Conservation (phyloP, 2,329 filamentous ascomycete species). For the Fusarium sacchari region DNA sequence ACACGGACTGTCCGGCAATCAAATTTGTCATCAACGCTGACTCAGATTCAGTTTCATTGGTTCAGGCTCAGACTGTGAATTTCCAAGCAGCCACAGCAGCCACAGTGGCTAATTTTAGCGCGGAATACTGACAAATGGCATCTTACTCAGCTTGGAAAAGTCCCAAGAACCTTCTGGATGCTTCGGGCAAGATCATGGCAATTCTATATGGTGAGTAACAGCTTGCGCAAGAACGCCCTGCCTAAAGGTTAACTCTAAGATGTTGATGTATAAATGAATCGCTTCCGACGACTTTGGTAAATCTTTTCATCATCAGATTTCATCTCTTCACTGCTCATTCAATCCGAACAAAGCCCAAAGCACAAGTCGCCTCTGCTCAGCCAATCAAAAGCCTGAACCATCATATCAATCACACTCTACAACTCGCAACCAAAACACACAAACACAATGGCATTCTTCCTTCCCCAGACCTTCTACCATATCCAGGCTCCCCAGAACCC, state of each 20-base stretch:
- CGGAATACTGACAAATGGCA: neutral
- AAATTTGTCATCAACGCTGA: neutral
- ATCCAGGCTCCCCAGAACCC: conserved; percentile 13
- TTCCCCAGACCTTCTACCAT: conserved; percentile 17
- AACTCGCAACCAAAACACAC: neutral
- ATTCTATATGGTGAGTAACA: conserved; percentile 5
- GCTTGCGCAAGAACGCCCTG: conserved; percentile 4
- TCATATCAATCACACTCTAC: neutral
- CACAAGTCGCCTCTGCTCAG: neutral
- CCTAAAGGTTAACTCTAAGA: neutral
- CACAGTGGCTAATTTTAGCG: neutral
- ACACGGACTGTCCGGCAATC: neutral
- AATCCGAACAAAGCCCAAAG: neutral
- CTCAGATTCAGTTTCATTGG: neutral
- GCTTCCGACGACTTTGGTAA: too few species aligned
- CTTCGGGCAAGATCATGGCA: conserved; percentile 1
- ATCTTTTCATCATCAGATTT: neutral
- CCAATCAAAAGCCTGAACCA: neutral
- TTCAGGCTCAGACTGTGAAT: neutral
- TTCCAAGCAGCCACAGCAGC: neutral
- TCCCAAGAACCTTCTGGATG: neutral
- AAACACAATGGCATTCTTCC: conserved; percentile 19
- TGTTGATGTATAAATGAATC: neutral
- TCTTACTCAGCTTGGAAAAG: neutral
- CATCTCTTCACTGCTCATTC: neutral